These are phyloP conservation scores for Salix udensis DNA, from an alignment of 345 rosid species.

Conservation along the genomic window DNA sequence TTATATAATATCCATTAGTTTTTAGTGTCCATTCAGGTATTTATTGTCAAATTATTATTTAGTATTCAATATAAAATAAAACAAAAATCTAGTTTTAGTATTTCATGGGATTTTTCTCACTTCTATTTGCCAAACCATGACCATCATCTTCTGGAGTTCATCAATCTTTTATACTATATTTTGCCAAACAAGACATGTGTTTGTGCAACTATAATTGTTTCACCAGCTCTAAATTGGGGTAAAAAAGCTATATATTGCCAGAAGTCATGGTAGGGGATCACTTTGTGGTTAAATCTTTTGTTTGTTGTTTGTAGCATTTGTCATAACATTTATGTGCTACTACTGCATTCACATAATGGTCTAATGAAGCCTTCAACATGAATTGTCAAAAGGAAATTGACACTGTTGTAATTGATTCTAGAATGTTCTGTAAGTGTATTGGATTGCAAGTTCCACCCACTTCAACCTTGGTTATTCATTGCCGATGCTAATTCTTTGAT, in stretches of 20 bases:
- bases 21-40: no score
- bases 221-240: background rate
- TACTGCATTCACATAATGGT: background rate
- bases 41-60: no score
- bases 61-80: no score
- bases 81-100: no score
- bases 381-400: background rate
- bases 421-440: conserved; percentile 51
- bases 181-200: no score
- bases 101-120: no score
- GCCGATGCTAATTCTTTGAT: conserved; percentile 83
- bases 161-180: no score
- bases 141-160: no score
- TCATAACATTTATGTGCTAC: no score
- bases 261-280: background rate
- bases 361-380: background rate
- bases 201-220: background rate
- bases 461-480: conserved; percentile 94
- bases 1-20: no score
- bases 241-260: background rate
- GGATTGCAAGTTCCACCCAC: conserved; percentile 93
- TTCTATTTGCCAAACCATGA: no score
- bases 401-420: background rate
- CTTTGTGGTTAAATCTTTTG: background rate
- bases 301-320: no score